Evolutionary conservation across 768 basidiomycete genomes (phyloP), one percentile per base, ranked within the genome.

Genomic region (Tulasnella sp.): DNA sequence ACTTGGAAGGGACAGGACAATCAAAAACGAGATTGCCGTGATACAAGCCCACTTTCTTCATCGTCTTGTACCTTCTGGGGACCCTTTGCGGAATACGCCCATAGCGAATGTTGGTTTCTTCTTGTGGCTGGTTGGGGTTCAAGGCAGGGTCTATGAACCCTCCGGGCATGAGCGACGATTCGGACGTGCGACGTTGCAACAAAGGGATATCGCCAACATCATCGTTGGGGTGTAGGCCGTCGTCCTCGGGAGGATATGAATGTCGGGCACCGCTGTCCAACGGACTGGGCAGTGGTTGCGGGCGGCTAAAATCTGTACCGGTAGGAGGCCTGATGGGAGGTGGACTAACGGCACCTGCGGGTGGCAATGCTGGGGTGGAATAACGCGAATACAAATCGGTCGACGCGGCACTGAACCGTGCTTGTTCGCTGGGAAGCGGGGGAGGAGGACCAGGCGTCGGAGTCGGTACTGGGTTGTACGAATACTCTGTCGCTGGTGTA

Each of bases 11-110:
- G 0, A 97, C 91, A 0, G 85, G 78, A 9, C 84, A 81, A 71
- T 97, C 92, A 34, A 93, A 73, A 9, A 98, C 88, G 46, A 96
- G 83, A 69, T 98, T 96, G 6, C 94, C 94, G 60, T 89, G 85
- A 70, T 88, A 91, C 12, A 97, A 74, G 78, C 86, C 86, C 63
- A 94, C 86, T 66, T 81, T 82, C 73, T 96, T 97, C 67, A 91
- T 81, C 0, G 93, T 98, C 75, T 93, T 94, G 74, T 91, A 82
- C 50, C 93, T 72, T 46, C 94, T 72, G 0, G 90, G 84, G 1
- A 96, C 86, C 21, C 92, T 77, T 65, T 92, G 88, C 0, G 94
- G 93, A 58, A 96, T 91, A 9, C 83, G 73, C 0, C 94, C 93
- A 66, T 94, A 97, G 17, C 89, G 76, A 4, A 72, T 63, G 55